These are phyloP conservation scores for Trichosporon faecale DNA, from an alignment of 1,284 basidiomycete species.

Conservation along the genomic window DNA sequence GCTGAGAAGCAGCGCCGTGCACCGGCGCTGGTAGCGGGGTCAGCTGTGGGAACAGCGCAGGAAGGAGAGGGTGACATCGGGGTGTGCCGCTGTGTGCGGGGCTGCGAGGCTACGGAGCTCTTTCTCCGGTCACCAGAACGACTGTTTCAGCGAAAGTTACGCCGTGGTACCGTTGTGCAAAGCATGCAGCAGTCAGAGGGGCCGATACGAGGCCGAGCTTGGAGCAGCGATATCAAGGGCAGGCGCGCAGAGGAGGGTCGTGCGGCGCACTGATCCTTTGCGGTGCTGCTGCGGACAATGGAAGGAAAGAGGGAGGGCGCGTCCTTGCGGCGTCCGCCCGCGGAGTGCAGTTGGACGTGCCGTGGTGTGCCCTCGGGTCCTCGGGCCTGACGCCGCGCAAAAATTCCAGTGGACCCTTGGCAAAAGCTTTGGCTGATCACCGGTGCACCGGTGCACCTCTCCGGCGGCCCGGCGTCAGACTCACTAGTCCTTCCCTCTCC, in stretches of 20 bases:
- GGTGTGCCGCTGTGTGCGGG: no score
- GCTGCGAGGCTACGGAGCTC: no score
- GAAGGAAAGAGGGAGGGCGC: neutral
- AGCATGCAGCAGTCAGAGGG: neutral
- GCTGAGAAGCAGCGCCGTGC: neutral
- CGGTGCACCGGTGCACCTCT: neutral
- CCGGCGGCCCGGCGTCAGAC: neutral
- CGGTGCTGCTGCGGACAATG: neutral
- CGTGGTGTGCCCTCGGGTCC: no score
- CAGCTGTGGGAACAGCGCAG: no score
- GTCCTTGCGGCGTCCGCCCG: neutral
- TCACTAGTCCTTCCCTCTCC: no score
- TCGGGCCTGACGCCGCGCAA: neutral
- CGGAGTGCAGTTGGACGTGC: no score
- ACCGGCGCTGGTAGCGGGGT: no score
- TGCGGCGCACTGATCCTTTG: neutral
- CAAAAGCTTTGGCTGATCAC: neutral
- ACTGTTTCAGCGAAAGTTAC: neutral
- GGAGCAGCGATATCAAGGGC: neutral
- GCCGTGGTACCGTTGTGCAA: no score
- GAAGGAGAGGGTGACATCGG: neutral
- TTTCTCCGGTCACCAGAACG: neutral
- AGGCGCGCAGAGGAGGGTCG: neutral
- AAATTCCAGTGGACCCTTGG: neutral
- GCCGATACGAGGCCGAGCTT: neutral